A percentile compares a stretch with the other conserved stretches of the same genome.
These are phyloP conservation scores for Pseudogymnoascus sp. DNA, from an alignment of 2,329 filamentous ascomycete species.

Conservation along the genomic window DNA sequence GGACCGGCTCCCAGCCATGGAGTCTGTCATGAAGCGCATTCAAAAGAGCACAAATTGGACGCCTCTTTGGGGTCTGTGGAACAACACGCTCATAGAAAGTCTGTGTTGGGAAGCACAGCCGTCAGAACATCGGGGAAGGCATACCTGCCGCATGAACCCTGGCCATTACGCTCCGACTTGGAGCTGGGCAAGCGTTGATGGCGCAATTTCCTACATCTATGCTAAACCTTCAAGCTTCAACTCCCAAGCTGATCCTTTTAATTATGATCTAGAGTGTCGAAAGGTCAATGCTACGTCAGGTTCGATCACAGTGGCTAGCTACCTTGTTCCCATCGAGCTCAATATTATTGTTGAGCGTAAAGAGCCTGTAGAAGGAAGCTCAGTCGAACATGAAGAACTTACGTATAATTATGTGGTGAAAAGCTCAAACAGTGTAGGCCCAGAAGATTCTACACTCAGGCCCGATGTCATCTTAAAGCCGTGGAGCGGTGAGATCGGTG, in stretches of 20 bases:
- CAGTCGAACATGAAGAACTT: neutral
- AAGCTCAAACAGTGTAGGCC: neutral
- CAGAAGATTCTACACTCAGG: neutral
- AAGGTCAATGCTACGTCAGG: neutral
- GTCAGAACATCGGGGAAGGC: neutral
- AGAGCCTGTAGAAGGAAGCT: neutral
- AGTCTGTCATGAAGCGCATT: neutral
- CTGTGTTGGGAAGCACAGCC: neutral
- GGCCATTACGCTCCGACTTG: neutral
- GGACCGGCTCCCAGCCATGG: neutral
- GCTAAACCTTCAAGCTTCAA: neutral
- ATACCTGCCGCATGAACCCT: neutral
- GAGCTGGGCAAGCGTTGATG: neutral
- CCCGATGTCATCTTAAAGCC: neutral
- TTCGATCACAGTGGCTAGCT: neutral
- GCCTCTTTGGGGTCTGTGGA: neutral
- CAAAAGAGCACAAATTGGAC: neutral
- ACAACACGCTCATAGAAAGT: neutral
- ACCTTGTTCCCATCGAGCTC: neutral
- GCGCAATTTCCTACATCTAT: neutral
- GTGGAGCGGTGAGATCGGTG: neutral
- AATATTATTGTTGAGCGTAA: neutral
- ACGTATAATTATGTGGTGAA: neutral
- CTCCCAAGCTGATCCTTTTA: neutral
- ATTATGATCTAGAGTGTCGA: neutral